Evolutionary conservation across 1,284 basidiomycete genomes (phyloP).

Genomic region (Ustilago xerochloae): DNA sequence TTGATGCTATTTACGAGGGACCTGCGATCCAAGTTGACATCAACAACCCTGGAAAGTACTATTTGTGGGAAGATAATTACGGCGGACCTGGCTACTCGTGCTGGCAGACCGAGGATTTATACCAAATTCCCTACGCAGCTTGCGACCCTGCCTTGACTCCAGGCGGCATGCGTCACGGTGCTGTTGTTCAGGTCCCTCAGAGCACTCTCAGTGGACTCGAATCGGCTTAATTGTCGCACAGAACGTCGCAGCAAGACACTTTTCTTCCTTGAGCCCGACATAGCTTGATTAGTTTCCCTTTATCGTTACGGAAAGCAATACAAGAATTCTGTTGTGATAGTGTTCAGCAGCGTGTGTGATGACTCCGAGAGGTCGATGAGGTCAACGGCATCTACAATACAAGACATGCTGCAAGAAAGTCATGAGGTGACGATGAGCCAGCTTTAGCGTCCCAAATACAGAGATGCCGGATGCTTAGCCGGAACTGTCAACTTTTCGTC

Average conservation of each 20-base stretch:
- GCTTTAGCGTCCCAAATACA: too few species aligned
- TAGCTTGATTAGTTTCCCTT: too few species aligned
- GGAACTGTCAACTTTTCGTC: too few species aligned
- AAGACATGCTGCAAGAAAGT: too few species aligned
- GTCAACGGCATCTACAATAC: too few species aligned
- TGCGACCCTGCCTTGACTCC: constrained; percentile 30
- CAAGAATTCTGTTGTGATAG: too few species aligned
- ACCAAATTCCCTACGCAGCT: constrained; percentile 16
- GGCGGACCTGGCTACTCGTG: constrained; percentile 34
- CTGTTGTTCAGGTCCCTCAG: constrained; percentile 11
- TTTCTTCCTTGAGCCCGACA: too few species aligned
- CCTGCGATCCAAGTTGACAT: constrained; percentile 35
- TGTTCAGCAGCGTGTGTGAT: too few species aligned
- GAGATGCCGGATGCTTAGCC: too few species aligned
- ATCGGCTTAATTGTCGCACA: background rate
- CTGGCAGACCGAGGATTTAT: constrained; percentile 23
- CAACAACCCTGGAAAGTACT: constrained; percentile 23
- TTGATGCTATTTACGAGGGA: constrained; percentile 23
- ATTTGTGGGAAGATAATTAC: constrained; percentile 36
- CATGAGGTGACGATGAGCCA: too few species aligned
- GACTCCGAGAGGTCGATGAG: too few species aligned
- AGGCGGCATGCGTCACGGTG: constrained; percentile 22
- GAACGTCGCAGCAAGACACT: background rate
- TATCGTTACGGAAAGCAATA: too few species aligned
- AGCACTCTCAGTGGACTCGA: background rate